Base-by-base conservation (phyloP, 139 green algal genomes). In the Haematococcus sp. region DNA sequence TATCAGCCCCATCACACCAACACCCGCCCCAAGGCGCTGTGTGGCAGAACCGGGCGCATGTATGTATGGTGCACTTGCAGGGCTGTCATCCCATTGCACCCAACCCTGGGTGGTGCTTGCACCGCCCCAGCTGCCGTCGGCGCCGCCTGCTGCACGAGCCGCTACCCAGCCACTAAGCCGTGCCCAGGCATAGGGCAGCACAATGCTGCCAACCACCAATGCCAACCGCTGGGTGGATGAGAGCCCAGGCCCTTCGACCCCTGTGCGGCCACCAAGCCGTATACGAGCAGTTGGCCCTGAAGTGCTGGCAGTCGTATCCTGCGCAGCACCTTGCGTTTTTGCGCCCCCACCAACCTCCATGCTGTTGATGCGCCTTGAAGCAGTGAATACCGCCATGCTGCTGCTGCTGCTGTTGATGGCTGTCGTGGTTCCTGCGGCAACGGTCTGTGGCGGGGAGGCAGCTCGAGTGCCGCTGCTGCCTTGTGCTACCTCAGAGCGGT, bases 241-340 rank as follows among this genome's bases (percentile, higher is more conserved):
- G 13, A 95, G 73, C 3, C 82, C 87, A 3, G 85, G 85, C 9
- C 91, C 91, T 34, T 91, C 90, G n/a, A 93, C 78, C 0, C 90
- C 89, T 22, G 70, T 88, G 28, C 75, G 51, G 13, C 83, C 82
- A 3, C 78, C 84, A 35, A 35, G 56, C n/a, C n/a, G n/a, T n/a
- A n/a, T n/a, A n/a, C n/a, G n/a, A n/a, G n/a, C n/a, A n/a, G n/a
- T n/a, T n/a, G n/a, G n/a, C n/a, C n/a, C n/a, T n/a, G n/a, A n/a
- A 22, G 27, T 5, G n/a, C 27, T 9, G 34, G 33, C 5, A 25
- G 3, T 3, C 63, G 13, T 27, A 5, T 16, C 19, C 7, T 27
- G 32, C 3, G 33, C 13, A 27, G 17, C 23, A 16, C 31, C 19
- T 51, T 27, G 28, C 27, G 30, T 68, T 28, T 3, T 4, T 43